phyloP scores from a whole-genome alignment of 768 basidiomycete genomes.

The Boletellus ananas region DNA sequence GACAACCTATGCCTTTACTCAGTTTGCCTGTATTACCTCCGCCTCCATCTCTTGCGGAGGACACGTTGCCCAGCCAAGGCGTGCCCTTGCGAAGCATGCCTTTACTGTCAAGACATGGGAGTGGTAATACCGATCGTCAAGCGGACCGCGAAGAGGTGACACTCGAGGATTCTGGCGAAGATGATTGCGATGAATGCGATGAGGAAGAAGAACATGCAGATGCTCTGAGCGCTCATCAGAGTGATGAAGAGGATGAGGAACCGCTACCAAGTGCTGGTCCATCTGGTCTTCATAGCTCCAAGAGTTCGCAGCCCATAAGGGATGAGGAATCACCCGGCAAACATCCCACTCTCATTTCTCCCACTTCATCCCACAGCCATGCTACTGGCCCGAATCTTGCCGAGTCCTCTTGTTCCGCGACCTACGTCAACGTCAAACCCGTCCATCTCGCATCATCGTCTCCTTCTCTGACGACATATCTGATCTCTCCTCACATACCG shows the following conservation, averaged over 20 bases:
- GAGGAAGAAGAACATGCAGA: conserved; percentile 33
- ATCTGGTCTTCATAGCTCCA: conserved; percentile 6
- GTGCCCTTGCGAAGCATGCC: conserved; percentile 51
- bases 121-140: conserved; percentile 19
- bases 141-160: conserved; percentile 20
- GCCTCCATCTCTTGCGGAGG: conserved; percentile 19
- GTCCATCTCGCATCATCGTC: conserved; percentile 3
- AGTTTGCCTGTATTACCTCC: conserved; percentile 47
- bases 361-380: background rate
- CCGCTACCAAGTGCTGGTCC: conserved; percentile 19
- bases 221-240: conserved; percentile 35
- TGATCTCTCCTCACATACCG: conserved; percentile 19
- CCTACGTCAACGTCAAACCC: conserved; percentile 5
- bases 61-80: conserved; percentile 12
- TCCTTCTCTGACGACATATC: conserved; percentile 8
- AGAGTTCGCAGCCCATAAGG: conserved; percentile 7
- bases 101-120: conserved; percentile 43
- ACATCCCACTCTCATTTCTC: background rate
- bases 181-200: conserved; percentile 33
- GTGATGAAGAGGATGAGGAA: conserved; percentile 36
- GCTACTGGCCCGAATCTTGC: background rate
- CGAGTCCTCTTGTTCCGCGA: conserved; percentile 7
- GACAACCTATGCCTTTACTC: conserved; percentile 45
- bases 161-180: conserved; percentile 32
- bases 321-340: background rate